Evolutionary conservation across 2,329 filamentous ascomycete species (phyloP).

Genomic region (Fusarium sp.): DNA sequence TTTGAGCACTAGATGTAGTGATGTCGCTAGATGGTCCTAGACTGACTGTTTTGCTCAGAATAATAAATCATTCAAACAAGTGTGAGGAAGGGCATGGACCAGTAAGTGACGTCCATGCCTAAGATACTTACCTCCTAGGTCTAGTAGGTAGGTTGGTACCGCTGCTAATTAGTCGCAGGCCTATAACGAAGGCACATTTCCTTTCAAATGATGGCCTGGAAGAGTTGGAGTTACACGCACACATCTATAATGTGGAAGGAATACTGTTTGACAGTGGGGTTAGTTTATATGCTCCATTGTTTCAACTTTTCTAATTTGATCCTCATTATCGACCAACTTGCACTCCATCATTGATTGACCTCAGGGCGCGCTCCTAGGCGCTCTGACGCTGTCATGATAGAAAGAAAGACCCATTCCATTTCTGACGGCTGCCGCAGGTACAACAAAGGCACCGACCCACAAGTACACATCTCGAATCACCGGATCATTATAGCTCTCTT

Average conservation of each 20-base stretch:
- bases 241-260: not conserved
- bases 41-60: slow-evolving; percentile 23
- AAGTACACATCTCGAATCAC: slow-evolving; percentile 13
- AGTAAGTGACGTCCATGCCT: slow-evolving; percentile 14
- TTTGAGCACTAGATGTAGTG: not conserved
- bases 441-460: slow-evolving; percentile 7
- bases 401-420: slow-evolving; percentile 25
- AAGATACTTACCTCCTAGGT: too few species aligned
- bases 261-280: not conserved
- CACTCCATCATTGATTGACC: not conserved
- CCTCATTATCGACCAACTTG: not conserved
- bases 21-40: slow-evolving; percentile 26
- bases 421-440: slow-evolving; percentile 26
- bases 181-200: slow-evolving; percentile 1
- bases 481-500: not conserved
- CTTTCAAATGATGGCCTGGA: slow-evolving; percentile 4
- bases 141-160: too few species aligned
- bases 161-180: slow-evolving; percentile 1
- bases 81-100: slow-evolving; percentile 20
- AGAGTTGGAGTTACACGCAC: not conserved
- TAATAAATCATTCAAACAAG: slow-evolving; percentile 15
- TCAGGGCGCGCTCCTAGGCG: not conserved
- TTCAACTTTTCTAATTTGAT: not conserved
- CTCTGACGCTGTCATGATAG: slow-evolving; percentile 22
- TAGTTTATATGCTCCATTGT: not conserved